These are phyloP conservation scores for Monsonia emarginata DNA, from an alignment of 441 rosid species.

Conservation along the genomic window DNA sequence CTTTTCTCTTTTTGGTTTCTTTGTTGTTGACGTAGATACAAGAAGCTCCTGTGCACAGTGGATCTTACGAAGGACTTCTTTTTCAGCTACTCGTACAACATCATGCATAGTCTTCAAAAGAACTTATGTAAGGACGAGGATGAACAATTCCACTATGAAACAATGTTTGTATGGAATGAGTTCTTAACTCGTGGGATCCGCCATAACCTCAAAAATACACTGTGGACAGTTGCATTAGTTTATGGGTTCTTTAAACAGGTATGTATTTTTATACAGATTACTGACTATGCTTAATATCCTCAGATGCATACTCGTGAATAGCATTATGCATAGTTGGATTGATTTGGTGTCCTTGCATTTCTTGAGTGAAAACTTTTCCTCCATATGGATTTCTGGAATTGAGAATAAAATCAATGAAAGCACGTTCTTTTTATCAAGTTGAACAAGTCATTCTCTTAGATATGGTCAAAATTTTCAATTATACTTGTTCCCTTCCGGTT, in stretches of 20 bases:
- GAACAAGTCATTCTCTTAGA: background rate
- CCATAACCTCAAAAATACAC: slow-evolving; percentile 66
- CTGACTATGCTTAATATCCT: background rate
- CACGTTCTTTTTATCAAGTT: no score
- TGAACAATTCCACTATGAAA: slow-evolving; percentile 64
- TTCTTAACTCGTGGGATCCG: slow-evolving; percentile 85
- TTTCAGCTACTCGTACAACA: slow-evolving; percentile 89
- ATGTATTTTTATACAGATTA: slow-evolving; percentile 1
- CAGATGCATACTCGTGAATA: background rate
- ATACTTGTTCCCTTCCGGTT: no score
- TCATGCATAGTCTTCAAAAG: slow-evolving; percentile 88
- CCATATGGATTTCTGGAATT: background rate
- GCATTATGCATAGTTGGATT: no score
- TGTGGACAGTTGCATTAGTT: slow-evolving; percentile 97
- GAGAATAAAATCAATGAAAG: background rate
- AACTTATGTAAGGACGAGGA: slow-evolving; percentile 57
- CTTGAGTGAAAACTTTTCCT: background rate
- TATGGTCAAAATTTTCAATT: background rate
- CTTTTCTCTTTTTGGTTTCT: slow-evolving; percentile 14
- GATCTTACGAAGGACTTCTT: slow-evolving; percentile 97
- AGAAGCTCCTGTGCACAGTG: slow-evolving; percentile 79
- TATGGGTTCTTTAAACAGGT: slow-evolving; percentile 97
- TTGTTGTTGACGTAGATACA: slow-evolving; percentile 59
- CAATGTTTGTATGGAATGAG: slow-evolving; percentile 99
- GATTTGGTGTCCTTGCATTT: no score